A percentile compares a stretch with the other conserved stretches of the same genome.
Conservation (phyloP, 169 alveolate genomes). For the Plasmodium vivax region DNA sequence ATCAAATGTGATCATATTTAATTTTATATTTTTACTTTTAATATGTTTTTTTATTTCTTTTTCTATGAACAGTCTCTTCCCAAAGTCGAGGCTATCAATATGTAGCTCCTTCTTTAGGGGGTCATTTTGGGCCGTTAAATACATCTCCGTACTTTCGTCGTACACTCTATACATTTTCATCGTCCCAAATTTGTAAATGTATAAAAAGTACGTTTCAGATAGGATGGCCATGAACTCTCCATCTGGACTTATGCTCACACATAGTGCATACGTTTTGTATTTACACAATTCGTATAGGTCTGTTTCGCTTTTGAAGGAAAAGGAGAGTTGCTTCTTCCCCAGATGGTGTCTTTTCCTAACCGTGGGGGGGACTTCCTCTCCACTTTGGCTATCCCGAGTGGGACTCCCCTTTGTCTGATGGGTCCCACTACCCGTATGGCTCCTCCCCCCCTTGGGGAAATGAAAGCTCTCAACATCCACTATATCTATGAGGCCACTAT, state of each 20-base stretch:
- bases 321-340: slow-evolving; percentile 26
- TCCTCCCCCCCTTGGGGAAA: slow-evolving; percentile 74
- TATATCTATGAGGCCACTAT: slow-evolving; percentile 86
- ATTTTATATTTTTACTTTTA: slow-evolving; percentile 74
- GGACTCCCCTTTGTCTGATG: neutral
- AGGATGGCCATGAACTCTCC: slow-evolving; percentile 89
- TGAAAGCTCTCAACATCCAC: slow-evolving; percentile 85
- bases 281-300: slow-evolving; percentile 92
- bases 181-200: slow-evolving; percentile 87
- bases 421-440: neutral
- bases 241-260: slow-evolving; percentile 86
- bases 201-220: slow-evolving; percentile 85
- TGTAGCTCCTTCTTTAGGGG: slow-evolving; percentile 84
- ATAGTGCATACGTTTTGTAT: slow-evolving; percentile 84
- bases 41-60: slow-evolving; percentile 90
- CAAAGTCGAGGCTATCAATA: slow-evolving; percentile 93
- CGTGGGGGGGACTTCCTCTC: neutral
- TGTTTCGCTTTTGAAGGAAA: slow-evolving; percentile 88
- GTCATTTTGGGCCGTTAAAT: slow-evolving; percentile 90
- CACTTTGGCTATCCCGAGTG: neutral
- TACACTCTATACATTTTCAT: slow-evolving; percentile 88
- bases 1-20: slow-evolving; percentile 92
- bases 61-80: slow-evolving; percentile 92
- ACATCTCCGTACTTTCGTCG: slow-evolving; percentile 90
- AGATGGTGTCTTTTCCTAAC: slow-evolving; percentile 69